phyloP scores from a whole-genome alignment of 768 basidiomycete genomes.

The Termitomyces sp. region DNA sequence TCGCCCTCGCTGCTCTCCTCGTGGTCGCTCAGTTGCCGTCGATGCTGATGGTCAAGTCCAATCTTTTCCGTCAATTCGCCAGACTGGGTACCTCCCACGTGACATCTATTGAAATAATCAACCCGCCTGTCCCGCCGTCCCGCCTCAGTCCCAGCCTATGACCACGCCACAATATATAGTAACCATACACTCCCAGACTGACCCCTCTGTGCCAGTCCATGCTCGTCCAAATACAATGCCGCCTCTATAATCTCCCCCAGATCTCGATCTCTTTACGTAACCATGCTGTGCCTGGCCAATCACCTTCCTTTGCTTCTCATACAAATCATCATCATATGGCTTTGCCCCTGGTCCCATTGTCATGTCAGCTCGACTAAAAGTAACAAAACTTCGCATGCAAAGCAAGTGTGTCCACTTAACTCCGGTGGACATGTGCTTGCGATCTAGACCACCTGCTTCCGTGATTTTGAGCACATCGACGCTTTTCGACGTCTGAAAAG shows the following conservation, averaged over 20 bases:
- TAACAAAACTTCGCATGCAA: background rate
- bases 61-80: constrained; percentile 12
- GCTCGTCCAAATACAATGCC: background rate
- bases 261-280: constrained; percentile 16
- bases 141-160: background rate
- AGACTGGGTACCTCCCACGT: constrained; percentile 10
- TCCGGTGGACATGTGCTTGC: background rate
- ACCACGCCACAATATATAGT: constrained; percentile 2
- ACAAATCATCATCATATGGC: constrained; percentile 1
- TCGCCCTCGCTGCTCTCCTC: constrained; percentile 10
- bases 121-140: background rate
- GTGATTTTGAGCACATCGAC: background rate
- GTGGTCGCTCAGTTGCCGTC: background rate
- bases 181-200: background rate
- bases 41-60: constrained; percentile 7
- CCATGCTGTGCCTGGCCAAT: constrained; percentile 6
- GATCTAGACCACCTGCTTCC: background rate
- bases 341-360: background rate
- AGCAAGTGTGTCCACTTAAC: background rate
- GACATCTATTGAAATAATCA: background rate
- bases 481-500: background rate
- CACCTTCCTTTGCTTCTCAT: background rate
- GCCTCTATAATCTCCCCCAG: background rate
- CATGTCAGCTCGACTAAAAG: background rate
- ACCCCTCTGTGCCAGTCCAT: background rate